Conservation (phyloP, 164 flowering plant genomes). For the Kalanchoe fedtschenkoi region DNA sequence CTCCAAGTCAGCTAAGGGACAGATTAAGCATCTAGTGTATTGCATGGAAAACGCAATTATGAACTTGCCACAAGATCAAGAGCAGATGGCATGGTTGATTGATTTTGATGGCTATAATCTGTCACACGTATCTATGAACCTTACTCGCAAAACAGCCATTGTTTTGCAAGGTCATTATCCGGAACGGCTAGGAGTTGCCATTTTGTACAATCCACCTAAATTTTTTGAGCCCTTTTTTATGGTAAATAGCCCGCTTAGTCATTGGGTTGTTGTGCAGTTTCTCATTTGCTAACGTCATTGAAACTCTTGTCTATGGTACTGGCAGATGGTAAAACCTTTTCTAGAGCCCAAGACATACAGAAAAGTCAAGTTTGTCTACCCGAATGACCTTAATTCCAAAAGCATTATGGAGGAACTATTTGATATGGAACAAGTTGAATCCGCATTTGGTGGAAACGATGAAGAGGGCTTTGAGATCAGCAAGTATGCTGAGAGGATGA, state of each 20-base stretch:
- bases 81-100: slow-evolving; percentile 94
- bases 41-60: slow-evolving; percentile 95
- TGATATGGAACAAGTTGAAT: slow-evolving; percentile 65
- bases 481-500: slow-evolving; percentile 73
- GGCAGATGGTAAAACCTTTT: slow-evolving; percentile 83
- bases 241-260: slow-evolving; percentile 25
- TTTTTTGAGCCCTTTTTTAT: slow-evolving; percentile 80
- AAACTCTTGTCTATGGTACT: neutral
- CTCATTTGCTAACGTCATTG: too few relatives aligned
- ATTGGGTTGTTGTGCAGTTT: neutral
- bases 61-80: slow-evolving; percentile 65
- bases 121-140: slow-evolving; percentile 58
- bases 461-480: slow-evolving; percentile 41
- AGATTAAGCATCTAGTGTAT: slow-evolving; percentile 74
- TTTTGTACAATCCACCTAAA: slow-evolving; percentile 78
- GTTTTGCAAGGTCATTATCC: slow-evolving; percentile 83
- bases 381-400: slow-evolving; percentile 44
- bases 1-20: slow-evolving; percentile 65
- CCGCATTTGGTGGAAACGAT: slow-evolving; percentile 72
- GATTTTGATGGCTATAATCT: slow-evolving; percentile 72
- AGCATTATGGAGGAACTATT: slow-evolving; percentile 72
- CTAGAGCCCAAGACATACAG: slow-evolving; percentile 69
- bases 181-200: slow-evolving; percentile 77
- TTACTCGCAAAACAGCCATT: slow-evolving; percentile 72
- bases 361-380: slow-evolving; percentile 84